phyloP scores from a whole-genome alignment of 257 asterid genomes.

The Prunella vulgaris region DNA sequence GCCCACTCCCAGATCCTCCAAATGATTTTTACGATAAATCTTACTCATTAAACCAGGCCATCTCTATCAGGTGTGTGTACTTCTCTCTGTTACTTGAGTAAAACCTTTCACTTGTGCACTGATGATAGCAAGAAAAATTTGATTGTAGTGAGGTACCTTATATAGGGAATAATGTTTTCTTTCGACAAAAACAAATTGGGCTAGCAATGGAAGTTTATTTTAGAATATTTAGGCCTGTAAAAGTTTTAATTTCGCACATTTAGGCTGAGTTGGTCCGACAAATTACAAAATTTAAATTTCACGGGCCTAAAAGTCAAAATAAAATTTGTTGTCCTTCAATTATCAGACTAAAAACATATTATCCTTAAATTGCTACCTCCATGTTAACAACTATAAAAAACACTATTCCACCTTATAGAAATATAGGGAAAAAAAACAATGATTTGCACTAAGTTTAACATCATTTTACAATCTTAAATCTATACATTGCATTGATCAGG shows the following conservation, averaged over 20 bases:
- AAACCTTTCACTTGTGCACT: neutral
- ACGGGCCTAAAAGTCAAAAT: neutral
- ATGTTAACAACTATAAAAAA: too few relatives aligned
- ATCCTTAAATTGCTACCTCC: neutral
- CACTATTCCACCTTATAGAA: neutral
- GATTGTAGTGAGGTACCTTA: neutral
- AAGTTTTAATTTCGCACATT: neutral
- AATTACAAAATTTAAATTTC: too few relatives aligned
- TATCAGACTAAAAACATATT: too few relatives aligned
- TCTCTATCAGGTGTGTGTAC: neutral
- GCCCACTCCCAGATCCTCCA: conserved; percentile 1
- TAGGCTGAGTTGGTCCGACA: neutral
- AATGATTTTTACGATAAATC: neutral
- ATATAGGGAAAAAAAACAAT: neutral
- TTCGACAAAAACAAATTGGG: too few relatives aligned
- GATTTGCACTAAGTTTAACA: neutral
- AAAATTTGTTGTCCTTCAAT: neutral
- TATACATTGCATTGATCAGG: neutral
- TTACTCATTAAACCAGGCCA: neutral
- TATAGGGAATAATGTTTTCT: too few relatives aligned
- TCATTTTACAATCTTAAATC: neutral
- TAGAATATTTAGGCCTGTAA: neutral
- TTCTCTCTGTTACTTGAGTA: neutral
- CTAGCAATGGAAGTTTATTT: neutral
- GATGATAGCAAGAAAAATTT: neutral